phyloP scores from a whole-genome alignment of 2,329 filamentous ascomycete species.

The Apiospora koreana region DNA sequence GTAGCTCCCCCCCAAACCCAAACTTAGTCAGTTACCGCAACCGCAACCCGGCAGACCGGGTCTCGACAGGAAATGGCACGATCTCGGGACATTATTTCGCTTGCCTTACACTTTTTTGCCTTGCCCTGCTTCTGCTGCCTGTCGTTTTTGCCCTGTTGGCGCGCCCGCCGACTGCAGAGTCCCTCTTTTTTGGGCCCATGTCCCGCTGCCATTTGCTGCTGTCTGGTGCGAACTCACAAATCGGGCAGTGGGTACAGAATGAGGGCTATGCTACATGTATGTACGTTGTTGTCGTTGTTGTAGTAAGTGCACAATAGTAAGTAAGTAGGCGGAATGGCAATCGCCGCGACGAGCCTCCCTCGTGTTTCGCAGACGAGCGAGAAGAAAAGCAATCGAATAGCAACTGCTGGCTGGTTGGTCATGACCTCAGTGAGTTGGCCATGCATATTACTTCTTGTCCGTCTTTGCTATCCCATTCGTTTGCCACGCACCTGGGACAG shows the following conservation, averaged over 20 bases:
- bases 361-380: neutral
- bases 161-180: neutral
- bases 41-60: neutral
- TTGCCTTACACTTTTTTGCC: neutral
- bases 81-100: slow-evolving; percentile 6
- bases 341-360: neutral
- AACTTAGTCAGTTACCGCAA: slow-evolving; percentile 6
- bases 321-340: neutral
- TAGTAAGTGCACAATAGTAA: neutral
- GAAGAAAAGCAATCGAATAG: slow-evolving; percentile 5
- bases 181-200: neutral
- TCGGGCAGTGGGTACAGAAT: neutral
- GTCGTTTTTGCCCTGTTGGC: neutral
- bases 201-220: neutral
- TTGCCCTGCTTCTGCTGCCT: neutral
- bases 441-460: neutral
- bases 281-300: neutral
- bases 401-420: neutral
- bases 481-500: neutral
- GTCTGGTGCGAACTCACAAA: neutral
- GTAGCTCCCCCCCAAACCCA: neutral
- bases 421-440: neutral
- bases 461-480: neutral
- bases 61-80: slow-evolving; percentile 5
- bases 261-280: neutral